Evolutionary conservation across 2,329 filamentous ascomycete genomes (phyloP).

Genomic region (Cladosporium sp.): DNA sequence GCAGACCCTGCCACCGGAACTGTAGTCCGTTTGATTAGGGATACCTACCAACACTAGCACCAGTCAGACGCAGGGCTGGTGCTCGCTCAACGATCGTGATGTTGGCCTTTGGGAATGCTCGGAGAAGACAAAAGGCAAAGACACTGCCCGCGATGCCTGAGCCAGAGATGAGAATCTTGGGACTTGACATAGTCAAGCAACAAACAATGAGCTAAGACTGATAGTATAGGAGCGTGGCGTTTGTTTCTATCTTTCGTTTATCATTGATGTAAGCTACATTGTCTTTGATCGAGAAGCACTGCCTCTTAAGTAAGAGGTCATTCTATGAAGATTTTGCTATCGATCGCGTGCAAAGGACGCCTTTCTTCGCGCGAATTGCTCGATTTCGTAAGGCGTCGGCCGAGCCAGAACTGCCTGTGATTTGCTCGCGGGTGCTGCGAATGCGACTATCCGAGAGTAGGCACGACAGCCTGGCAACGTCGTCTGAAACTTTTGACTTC

Average conservation of each 20-base stretch:
- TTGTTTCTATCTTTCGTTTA: too few species aligned
- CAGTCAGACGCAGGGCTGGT: conserved; percentile 35
- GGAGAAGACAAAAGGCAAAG: conserved; percentile 33
- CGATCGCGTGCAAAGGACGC: background rate
- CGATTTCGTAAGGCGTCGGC: background rate
- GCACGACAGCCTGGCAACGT: too few species aligned
- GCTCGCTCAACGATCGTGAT: conserved; percentile 45
- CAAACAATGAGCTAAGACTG: background rate
- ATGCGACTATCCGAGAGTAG: background rate
- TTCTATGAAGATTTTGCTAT: background rate
- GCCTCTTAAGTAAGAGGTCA: background rate
- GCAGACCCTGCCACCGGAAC: too few species aligned
- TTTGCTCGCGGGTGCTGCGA: background rate
- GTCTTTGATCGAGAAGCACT: background rate
- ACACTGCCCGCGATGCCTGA: conserved; percentile 37
- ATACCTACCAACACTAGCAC: conserved; percentile 35
- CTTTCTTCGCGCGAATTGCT: background rate
- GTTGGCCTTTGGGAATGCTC: conserved; percentile 24
- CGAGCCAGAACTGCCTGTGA: conserved; percentile 1
- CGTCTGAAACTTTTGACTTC: too few species aligned
- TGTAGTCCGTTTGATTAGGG: too few species aligned
- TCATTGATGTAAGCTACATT: background rate
- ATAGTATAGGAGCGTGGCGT: too few species aligned
- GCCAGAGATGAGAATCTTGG: conserved; percentile 35
- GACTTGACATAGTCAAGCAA: conserved; percentile 9